Percentiles rank a stretch among this genome's conserved stretches.
Conservation (phyloP, 345 rosid species). For the Lumnitzera littorea region DNA sequence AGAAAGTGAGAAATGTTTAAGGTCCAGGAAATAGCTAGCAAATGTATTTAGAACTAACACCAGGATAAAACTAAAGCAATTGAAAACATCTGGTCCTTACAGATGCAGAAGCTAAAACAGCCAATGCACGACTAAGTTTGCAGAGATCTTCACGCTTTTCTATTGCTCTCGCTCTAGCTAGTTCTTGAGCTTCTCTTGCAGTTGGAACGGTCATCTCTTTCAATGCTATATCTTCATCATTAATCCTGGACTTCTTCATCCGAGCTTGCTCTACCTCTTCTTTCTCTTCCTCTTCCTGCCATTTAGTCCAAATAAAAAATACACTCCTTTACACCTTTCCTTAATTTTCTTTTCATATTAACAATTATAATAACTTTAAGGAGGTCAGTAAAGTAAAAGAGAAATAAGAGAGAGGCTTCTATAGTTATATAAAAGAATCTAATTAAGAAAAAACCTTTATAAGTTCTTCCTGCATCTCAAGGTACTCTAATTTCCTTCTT, state of each 20-base stretch:
- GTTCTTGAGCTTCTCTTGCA: slow-evolving; percentile 68
- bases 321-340: neutral
- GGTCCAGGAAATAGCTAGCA: slow-evolving; percentile 1
- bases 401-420: neutral
- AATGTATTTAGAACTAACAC: neutral
- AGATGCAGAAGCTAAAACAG: slow-evolving; percentile 90
- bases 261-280: slow-evolving; percentile 66
- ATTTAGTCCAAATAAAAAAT: neutral
- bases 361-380: no score
- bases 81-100: slow-evolving; percentile 33
- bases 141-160: slow-evolving; percentile 78
- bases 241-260: slow-evolving; percentile 46
- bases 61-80: slow-evolving; percentile 9
- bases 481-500: slow-evolving; percentile 85
- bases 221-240: slow-evolving; percentile 66
- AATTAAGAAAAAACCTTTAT: slow-evolving; percentile 54
- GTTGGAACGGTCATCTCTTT: slow-evolving; percentile 62
- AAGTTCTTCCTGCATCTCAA: slow-evolving; percentile 87
- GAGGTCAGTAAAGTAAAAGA: neutral
- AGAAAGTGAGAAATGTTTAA: slow-evolving; percentile 12
- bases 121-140: slow-evolving; percentile 76
- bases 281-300: slow-evolving; percentile 80
- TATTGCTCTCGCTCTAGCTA: slow-evolving; percentile 57
- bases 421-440: no score
- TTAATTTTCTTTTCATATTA: no score